Evolutionary conservation across 345 rosid genomes (phyloP), one percentile per base, ranked within the genome.

Genomic region (Citrus reticulata): DNA sequence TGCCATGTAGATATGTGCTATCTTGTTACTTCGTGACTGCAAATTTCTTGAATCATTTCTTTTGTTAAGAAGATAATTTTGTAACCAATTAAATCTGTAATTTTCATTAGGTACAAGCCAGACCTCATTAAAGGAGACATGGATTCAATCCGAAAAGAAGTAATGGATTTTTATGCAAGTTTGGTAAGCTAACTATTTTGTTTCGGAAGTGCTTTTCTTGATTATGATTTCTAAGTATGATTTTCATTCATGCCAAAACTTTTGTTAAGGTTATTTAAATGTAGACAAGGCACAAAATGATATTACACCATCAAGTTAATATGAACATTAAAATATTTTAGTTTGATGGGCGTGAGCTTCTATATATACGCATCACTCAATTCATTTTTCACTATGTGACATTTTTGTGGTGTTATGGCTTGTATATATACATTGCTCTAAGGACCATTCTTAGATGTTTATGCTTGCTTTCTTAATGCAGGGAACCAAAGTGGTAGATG

Each of bases 81-180:
- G 60, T 71, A 25, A 57, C 72, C 70, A 4, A 65, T 49, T 49
- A 24, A 63, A 63, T 40, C 16, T 66, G 79, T 32, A 40, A 25
- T 84, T 55, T 46, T 5, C 75, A 34, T 19, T 86, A 91, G 95
- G 85, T 93, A 87, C 85, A 91, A 86, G 83, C 97, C 95, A 1
- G 97, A 93, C 69, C 81, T 90, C 59, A 97, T 97, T 76, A 91
- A 92, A 81, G 99, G 98, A 82, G 99, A 97, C 81, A 90, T 97
- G 99, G 99, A 97, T 74, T 97, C 99, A 10, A 78, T 94, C 66
- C 86, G 95, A 5, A 75, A 49, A 27, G 96, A 91, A 77, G 97
- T 97, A 25, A 82, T 78, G 71, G 80, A 89, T 19, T 97, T 92
- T 80, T 97, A 94, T 81, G 3, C 66, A 6, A 85, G 66, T 79